phyloP scores from a whole-genome alignment of 2,329 filamentous ascomycete species.

The Juglanconis oblonga region DNA sequence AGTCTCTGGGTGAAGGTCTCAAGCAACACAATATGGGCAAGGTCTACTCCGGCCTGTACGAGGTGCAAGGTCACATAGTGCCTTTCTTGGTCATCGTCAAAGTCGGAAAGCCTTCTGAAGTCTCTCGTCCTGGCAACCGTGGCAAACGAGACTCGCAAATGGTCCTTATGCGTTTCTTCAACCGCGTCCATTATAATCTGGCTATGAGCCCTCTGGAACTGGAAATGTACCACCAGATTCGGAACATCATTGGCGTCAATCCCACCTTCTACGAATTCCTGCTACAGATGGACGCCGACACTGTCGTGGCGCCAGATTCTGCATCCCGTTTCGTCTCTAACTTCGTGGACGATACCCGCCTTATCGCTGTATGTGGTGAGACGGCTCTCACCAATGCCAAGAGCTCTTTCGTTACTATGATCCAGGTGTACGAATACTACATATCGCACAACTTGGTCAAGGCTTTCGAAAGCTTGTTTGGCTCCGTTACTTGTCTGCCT shows the following conservation, averaged over 20 bases:
- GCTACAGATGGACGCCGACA: constrained; percentile 96
- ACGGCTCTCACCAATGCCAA: constrained; percentile 92
- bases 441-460: constrained; percentile 97
- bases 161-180: constrained; percentile 97
- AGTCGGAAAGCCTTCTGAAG: constrained; percentile 95
- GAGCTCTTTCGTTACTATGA: constrained; percentile 93
- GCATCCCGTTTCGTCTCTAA: constrained; percentile 88
- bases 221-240: constrained; percentile 98
- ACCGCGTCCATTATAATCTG: constrained; percentile 96
- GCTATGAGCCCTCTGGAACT: constrained; percentile 95
- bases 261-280: constrained; percentile 98
- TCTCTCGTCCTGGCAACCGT: constrained; percentile 91
- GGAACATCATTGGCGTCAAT: constrained; percentile 98
- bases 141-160: constrained; percentile 99
- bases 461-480: constrained; percentile 95
- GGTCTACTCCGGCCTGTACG: constrained; percentile 95
- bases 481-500: constrained; percentile 93
- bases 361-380: constrained; percentile 95
- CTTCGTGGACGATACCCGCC: constrained; percentile 85
- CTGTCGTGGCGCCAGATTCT: constrained; percentile 84
- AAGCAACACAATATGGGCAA: constrained; percentile 99
- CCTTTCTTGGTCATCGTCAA: constrained; percentile 97
- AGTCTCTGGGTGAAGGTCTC: constrained; percentile 89
- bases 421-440: constrained; percentile 99
- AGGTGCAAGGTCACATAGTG: constrained; percentile 96